These are phyloP conservation scores for Fusarium goolgardi DNA, from an alignment of 2,329 filamentous ascomycete species.

Conservation along the genomic window DNA sequence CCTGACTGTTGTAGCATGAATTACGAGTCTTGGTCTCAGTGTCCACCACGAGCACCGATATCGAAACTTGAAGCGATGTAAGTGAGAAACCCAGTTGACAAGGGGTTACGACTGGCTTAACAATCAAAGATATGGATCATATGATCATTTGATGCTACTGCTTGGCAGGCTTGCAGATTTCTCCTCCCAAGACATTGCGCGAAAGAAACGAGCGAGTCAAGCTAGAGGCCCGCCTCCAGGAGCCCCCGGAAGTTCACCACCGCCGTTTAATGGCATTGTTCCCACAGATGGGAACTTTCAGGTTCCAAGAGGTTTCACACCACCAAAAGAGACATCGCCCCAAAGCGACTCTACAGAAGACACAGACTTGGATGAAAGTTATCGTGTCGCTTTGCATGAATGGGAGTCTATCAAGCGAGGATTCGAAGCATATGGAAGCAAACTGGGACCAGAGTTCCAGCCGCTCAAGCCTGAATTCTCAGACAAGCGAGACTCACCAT, in stretches of 20 bases:
- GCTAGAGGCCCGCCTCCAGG: conserved; percentile 48
- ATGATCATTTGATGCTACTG: conserved; percentile 86
- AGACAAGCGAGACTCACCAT: conserved; percentile 74
- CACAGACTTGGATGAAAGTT: conserved; percentile 70
- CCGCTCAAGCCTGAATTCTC: conserved; percentile 76
- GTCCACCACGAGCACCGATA: conserved; percentile 84
- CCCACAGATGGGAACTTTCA: conserved; percentile 63
- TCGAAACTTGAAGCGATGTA: conserved; percentile 79
- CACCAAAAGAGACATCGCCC: conserved; percentile 59
- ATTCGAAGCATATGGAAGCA: conserved; percentile 73
- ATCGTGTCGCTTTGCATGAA: conserved; percentile 77
- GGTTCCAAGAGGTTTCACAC: conserved; percentile 66
- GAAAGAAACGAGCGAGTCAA: conserved; percentile 75
- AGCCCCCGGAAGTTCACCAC: conserved; percentile 49
- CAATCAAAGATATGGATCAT: conserved; percentile 79
- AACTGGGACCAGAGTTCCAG: conserved; percentile 80
- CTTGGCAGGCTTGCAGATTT: conserved; percentile 85
- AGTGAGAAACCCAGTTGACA: conserved; percentile 46
- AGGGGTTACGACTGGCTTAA: conserved; percentile 41
- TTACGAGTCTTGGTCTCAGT: conserved; percentile 84
- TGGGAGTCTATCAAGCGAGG: conserved; percentile 81
- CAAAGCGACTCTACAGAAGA: conserved; percentile 61
- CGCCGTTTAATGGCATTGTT: conserved; percentile 67
- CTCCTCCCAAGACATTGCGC: conserved; percentile 76
- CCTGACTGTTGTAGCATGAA: conserved; percentile 70